Percentiles rank a stretch among this genome's conserved stretches.
phyloP scores from a whole-genome alignment of 345 rosid species.

The Gossypium australe region DNA sequence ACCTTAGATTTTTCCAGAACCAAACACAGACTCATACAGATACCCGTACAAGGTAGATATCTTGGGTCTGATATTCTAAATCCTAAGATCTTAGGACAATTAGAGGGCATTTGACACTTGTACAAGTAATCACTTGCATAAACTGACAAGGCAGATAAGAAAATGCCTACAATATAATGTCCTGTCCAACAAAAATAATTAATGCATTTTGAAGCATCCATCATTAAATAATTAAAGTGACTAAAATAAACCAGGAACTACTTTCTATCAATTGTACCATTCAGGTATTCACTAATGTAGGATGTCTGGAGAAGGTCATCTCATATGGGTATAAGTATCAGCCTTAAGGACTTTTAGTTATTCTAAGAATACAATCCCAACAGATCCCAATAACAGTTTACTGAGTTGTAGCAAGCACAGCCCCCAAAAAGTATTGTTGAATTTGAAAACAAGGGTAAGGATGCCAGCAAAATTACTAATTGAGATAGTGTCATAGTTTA shows the following conservation, averaged over 20 bases:
- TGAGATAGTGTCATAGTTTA: too few species aligned
- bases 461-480: neutral
- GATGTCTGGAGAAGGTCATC: neutral
- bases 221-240: neutral
- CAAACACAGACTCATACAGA: too few species aligned
- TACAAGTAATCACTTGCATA: neutral
- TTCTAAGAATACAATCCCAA: neutral
- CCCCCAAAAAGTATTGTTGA: neutral
- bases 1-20: too few species aligned
- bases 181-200: neutral
- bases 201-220: neutral
- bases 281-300: neutral
- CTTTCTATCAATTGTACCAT: neutral
- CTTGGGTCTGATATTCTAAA: too few species aligned
- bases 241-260: neutral
- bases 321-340: neutral
- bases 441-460: neutral
- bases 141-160: neutral
- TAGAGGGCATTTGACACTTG: neutral
- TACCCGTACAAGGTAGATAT: too few species aligned
- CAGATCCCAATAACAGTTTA: neutral
- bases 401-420: neutral
- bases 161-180: neutral
- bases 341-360: neutral
- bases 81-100: neutral